These are phyloP conservation scores for Hemileccinum rubropunctum DNA, from an alignment of 768 basidiomycete genomes.

Conservation along the genomic window DNA sequence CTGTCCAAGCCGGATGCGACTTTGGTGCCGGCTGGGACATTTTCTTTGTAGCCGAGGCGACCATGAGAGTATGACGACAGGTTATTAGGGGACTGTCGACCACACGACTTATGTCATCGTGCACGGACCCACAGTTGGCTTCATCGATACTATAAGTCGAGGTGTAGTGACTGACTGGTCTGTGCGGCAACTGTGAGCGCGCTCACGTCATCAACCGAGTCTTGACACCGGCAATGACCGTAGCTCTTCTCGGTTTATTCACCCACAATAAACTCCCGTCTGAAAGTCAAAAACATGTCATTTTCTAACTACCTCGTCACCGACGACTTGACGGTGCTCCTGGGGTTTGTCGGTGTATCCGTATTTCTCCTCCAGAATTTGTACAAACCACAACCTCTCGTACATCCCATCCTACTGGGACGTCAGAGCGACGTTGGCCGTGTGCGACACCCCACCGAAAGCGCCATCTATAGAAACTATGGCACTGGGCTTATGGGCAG, in stretches of 20 bases:
- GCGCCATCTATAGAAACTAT: slow-evolving; percentile 89
- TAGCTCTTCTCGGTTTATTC: not conserved
- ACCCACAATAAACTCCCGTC: not conserved
- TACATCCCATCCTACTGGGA: slow-evolving; percentile 91
- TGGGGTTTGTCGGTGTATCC: slow-evolving; percentile 72
- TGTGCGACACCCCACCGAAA: slow-evolving; percentile 78
- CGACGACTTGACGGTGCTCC: slow-evolving; percentile 76
- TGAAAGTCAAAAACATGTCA: slow-evolving; percentile 31
- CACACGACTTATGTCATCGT: no score
- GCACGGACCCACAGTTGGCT: no score
- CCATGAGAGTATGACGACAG: no score
- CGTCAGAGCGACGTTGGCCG: slow-evolving; percentile 87
- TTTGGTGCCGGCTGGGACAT: no score
- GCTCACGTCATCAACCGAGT: no score
- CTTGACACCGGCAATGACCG: slow-evolving; percentile 5
- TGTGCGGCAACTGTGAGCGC: no score
- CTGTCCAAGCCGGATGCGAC: no score
- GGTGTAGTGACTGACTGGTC: no score
- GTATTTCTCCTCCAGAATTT: slow-evolving; percentile 75
- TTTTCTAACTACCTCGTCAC: slow-evolving; percentile 63
- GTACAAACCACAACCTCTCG: slow-evolving; percentile 79
- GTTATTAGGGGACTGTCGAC: no score
- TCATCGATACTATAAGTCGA: no score
- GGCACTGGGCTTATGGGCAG: slow-evolving; percentile 79
- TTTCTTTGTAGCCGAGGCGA: no score